These are phyloP conservation scores for Nemania sp. DNA, from an alignment of 2,329 filamentous ascomycete species.

Conservation along the genomic window DNA sequence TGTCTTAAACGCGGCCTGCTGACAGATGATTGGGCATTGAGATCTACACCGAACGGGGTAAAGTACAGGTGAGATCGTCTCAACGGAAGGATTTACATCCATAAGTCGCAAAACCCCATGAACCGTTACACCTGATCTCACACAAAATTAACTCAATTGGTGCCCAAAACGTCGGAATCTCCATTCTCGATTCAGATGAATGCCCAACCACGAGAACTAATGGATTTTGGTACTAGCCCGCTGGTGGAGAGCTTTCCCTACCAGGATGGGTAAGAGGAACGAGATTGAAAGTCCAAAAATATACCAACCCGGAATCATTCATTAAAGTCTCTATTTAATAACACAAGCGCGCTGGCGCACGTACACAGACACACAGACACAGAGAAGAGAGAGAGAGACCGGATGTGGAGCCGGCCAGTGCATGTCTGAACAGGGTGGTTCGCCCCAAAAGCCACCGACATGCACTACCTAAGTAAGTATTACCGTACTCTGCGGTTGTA, in stretches of 20 bases:
- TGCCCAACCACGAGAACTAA: background rate
- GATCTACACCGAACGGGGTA: constrained; percentile 1
- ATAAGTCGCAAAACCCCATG: background rate
- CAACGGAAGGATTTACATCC: background rate
- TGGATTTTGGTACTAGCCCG: background rate
- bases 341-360: constrained; percentile 2
- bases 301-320: background rate
- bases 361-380: too few relatives aligned
- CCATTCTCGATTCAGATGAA: background rate
- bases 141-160: background rate
- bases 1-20: background rate
- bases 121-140: background rate
- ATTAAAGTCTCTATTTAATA: background rate
- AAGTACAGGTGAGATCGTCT: background rate
- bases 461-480: too few relatives aligned
- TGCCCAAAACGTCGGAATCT: constrained; percentile 3
- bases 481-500: background rate
- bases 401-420: constrained; percentile 11
- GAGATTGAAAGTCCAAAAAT: background rate
- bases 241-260: background rate
- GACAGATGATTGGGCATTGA: background rate
- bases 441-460: background rate
- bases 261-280: background rate
- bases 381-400: too few relatives aligned
- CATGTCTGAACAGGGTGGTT: background rate